phyloP scores from a whole-genome alignment of 139 green algal genomes.

The Picocystis salinarum region DNA sequence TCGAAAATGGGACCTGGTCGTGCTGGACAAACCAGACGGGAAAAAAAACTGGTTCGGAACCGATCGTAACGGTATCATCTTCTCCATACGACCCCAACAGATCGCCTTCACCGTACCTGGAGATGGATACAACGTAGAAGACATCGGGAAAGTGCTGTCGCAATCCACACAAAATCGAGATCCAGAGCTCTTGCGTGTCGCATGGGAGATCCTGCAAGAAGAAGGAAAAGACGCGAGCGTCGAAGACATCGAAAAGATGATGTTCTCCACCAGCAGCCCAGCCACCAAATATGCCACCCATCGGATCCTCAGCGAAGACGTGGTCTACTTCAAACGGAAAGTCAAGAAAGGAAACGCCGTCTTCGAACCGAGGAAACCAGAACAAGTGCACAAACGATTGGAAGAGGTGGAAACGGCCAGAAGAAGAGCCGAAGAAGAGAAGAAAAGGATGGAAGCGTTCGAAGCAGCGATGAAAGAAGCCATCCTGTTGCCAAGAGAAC shows the following conservation, averaged over 20 bases:
- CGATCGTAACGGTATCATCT: constrained; percentile 15
- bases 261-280: constrained; percentile 16
- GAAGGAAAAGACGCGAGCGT: constrained; percentile 12
- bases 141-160: constrained; percentile 12
- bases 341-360: constrained; percentile 2
- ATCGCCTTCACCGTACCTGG: constrained; percentile 21
- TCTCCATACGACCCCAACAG: constrained; percentile 18
- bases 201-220: constrained; percentile 13
- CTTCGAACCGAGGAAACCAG: constrained; percentile 15
- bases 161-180: constrained; percentile 12
- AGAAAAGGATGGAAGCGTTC: neutral
- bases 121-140: constrained; percentile 9
- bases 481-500: no score
- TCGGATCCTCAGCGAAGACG: constrained; percentile 30
- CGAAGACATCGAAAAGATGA: constrained; percentile 16
- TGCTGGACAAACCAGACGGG: constrained; percentile 23
- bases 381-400: constrained; percentile 7
- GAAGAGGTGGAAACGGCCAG: constrained; percentile 1
- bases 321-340: constrained; percentile 43
- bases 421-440: neutral
- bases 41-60: constrained; percentile 33
- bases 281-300: constrained; percentile 22
- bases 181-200: constrained; percentile 18
- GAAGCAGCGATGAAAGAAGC: neutral
- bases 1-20: constrained; percentile 10